Base-by-base conservation (phyloP, 805 yeast genomes). In the Henningerozyma blattae region DNA sequence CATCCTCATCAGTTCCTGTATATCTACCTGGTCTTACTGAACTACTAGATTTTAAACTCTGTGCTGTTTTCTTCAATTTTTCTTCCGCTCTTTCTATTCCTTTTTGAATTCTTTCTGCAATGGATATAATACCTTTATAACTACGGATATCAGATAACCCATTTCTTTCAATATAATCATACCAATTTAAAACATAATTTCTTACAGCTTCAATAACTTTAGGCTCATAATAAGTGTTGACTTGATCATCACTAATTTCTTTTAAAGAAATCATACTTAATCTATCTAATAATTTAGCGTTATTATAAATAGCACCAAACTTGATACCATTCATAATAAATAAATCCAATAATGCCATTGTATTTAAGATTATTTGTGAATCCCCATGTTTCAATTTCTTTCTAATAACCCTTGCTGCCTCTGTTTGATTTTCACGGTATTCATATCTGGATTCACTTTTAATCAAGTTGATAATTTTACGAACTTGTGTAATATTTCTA, bases 371-470 rank as follows among this genome's bases (percentile, higher is more conserved):
- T 32, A 48, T 78, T 59, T 86, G 54, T 0, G 94, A 81, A 2
- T 65, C 49, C n/a, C 96, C 97, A 50, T 89, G 81, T 59, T 93
- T 91, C 50, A 91, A 61, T 48, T 77, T 75, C 64, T 91, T 91
- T 33, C 98, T 69, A 16, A 91, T 61, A 1, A 95, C 93, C 28
- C 97, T 66, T 0, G 96, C 96, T 2, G 93, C 89, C 54, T 91
- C 99, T 22, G 22, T 65, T 56, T 32, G 77, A 63, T 54, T 55
- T 16, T 39, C 38, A 4, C 40, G 36, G 18, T 46, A 48, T 19
- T 37, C 40, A 4, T 14, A 15, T 4, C 28, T 58, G 3, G 66
- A 54, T 17, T 62, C 58, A 4, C 72, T 64, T 26, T 51, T 48
- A 18, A 64, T 59, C 15, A 55, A 38, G n/a, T 53, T 50, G 15